phyloP scores from a whole-genome alignment of 257 asterid species.

The Solanum pimpinellifolium region DNA sequence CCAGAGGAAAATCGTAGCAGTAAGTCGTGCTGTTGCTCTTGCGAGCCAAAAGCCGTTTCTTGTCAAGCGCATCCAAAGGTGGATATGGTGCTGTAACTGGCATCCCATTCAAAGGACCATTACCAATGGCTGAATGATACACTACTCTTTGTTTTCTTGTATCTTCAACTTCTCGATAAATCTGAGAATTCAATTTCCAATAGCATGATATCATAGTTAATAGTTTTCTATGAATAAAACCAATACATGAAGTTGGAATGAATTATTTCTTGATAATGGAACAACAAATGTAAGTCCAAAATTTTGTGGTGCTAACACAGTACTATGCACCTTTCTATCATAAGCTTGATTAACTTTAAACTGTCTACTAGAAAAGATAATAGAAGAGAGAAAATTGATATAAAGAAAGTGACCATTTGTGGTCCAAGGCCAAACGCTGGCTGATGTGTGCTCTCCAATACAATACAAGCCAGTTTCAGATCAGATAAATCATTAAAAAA shows the following conservation, averaged over 20 bases:
- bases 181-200: constrained; percentile 30
- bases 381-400: background rate
- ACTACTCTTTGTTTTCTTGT: constrained; percentile 33
- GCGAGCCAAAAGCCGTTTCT: constrained; percentile 84
- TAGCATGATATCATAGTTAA: background rate
- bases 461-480: background rate
- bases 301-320: background rate
- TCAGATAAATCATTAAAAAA: background rate
- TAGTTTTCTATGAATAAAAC: background rate
- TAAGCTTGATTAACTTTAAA: background rate
- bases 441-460: background rate
- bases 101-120: constrained; percentile 65
- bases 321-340: background rate
- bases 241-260: background rate
- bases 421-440: background rate
- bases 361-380: background rate
- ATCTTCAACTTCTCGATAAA: constrained; percentile 83
- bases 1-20: constrained; percentile 99
- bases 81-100: constrained; percentile 67
- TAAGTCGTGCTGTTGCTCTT: constrained; percentile 75
- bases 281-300: background rate
- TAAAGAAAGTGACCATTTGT: background rate
- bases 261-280: background rate
- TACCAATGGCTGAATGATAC: constrained; percentile 52
- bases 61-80: constrained; percentile 76